Percentiles rank a stretch among this genome's conserved stretches.
Conservation (phyloP, 805 yeast genomes). For the Starmerella tilneyi region DNA sequence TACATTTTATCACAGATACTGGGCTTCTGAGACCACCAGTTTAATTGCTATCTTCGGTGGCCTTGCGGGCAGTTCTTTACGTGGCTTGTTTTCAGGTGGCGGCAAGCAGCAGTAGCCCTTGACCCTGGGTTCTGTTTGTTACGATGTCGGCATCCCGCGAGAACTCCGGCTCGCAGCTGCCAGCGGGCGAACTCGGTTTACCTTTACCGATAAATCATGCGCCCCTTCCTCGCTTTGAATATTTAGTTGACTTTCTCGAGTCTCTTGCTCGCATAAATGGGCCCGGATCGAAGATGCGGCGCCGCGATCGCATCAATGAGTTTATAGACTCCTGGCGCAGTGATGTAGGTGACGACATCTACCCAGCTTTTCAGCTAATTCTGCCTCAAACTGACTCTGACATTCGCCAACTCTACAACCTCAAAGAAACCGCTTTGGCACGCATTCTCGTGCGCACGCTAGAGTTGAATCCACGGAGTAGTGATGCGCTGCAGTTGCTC, state of each 20-base stretch:
- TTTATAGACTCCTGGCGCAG: slow-evolving; percentile 45
- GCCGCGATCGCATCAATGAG: slow-evolving; percentile 27
- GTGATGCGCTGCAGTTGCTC: slow-evolving; percentile 44
- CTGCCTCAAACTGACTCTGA: slow-evolving; percentile 53
- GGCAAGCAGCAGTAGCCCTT: too few relatives aligned
- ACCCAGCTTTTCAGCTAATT: slow-evolving; percentile 52
- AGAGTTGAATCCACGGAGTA: slow-evolving; percentile 49
- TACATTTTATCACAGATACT: too few relatives aligned
- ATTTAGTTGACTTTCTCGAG: slow-evolving; percentile 21
- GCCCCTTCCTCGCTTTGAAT: slow-evolving; percentile 20
- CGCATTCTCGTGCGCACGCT: slow-evolving; percentile 40
- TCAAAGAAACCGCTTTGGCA: slow-evolving; percentile 56
- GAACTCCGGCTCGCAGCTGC: neutral
- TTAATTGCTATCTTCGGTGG: too few relatives aligned
- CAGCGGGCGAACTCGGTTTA: slow-evolving; percentile 16
- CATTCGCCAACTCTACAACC: slow-evolving; percentile 42
- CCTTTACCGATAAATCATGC: slow-evolving; percentile 20
- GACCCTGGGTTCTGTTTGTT: neutral
- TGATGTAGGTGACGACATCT: slow-evolving; percentile 52
- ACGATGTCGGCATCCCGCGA: neutral
- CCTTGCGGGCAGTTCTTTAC: too few relatives aligned
- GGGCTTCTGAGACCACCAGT: too few relatives aligned
- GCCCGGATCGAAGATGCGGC: slow-evolving; percentile 11
- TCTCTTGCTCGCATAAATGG: slow-evolving; percentile 13
- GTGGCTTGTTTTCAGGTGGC: too few relatives aligned